These are phyloP conservation scores for Maudiozyma turicensis DNA, from an alignment of 805 yeast genomes.

Conservation along the genomic window DNA sequence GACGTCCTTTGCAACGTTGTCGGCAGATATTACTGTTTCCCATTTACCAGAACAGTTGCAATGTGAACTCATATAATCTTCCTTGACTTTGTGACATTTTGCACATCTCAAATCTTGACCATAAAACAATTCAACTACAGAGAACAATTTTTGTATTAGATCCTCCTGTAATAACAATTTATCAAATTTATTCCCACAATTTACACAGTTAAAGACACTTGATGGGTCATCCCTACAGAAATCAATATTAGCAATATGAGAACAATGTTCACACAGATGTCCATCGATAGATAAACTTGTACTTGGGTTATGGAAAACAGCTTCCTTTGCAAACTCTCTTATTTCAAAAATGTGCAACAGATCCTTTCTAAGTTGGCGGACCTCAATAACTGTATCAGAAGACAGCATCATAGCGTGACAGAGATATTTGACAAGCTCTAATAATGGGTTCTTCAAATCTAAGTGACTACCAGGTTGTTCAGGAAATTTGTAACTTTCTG, in stretches of 20 bases:
- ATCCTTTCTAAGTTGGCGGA: constrained; percentile 63
- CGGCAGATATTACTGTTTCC: constrained; percentile 46
- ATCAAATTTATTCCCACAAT: constrained; percentile 57
- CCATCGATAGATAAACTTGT: constrained; percentile 56
- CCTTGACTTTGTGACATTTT: constrained; percentile 62
- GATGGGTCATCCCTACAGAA: constrained; percentile 59
- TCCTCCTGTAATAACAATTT: constrained; percentile 69
- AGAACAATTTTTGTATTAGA: constrained; percentile 54
- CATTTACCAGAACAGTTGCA: constrained; percentile 88
- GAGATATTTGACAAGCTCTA: constrained; percentile 69
- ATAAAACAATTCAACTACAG: constrained; percentile 48
- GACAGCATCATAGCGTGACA: constrained; percentile 67
- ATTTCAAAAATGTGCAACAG: constrained; percentile 65
- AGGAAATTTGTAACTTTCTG: constrained; percentile 64
- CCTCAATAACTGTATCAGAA: constrained; percentile 55
- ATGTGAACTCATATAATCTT: constrained; percentile 57
- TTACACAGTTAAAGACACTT: constrained; percentile 47
- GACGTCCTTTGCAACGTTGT: constrained; percentile 37
- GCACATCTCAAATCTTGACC: constrained; percentile 75
- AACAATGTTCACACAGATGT: constrained; percentile 74
- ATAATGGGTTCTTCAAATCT: constrained; percentile 53
- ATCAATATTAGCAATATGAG: constrained; percentile 64
- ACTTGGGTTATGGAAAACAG: constrained; percentile 66
- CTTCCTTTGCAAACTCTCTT: constrained; percentile 73
- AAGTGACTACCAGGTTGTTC: constrained; percentile 63